Percentiles rank a stretch among this genome's conserved stretches.
phyloP scores from a whole-genome alignment of 352 stramenopile species.

The Peronospora farinosa region DNA sequence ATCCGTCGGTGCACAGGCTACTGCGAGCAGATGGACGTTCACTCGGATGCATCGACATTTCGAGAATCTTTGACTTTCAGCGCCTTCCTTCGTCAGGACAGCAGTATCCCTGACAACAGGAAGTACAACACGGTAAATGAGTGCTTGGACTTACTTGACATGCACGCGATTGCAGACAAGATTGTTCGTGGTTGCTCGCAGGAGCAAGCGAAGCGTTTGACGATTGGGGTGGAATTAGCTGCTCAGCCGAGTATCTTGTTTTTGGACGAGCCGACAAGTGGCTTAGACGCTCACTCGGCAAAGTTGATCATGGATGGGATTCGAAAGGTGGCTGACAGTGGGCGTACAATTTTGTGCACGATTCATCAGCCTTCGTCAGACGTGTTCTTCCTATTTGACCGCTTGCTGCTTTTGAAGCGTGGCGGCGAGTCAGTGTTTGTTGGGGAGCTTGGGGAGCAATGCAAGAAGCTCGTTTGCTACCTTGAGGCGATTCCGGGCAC shows the following conservation, averaged over 20 bases:
- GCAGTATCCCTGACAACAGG: background rate
- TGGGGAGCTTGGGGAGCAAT: conserved; percentile 38
- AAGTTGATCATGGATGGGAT: conserved; percentile 43
- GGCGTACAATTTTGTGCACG: conserved; percentile 66
- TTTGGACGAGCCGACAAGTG: conserved; percentile 4
- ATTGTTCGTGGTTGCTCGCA: conserved; percentile 1
- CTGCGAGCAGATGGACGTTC: conserved; percentile 36
- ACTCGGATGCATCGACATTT: conserved; percentile 17
- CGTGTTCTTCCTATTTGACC: conserved; percentile 83
- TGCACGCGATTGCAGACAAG: conserved; percentile 1
- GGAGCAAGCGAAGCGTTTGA: conserved; percentile 4
- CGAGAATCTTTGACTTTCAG: conserved; percentile 82
- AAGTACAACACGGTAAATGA: conserved; percentile 4
- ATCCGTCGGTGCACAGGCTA: conserved; percentile 18
- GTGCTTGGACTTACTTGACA: background rate
- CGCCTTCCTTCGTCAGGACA: conserved; percentile 50
- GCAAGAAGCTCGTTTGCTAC: conserved; percentile 25
- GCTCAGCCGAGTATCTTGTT: conserved; percentile 4
- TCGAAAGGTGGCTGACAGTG: conserved; percentile 68
- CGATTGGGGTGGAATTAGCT: conserved; percentile 1
- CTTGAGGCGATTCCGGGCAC: conserved; percentile 26
- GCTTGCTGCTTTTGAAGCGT: conserved; percentile 35
- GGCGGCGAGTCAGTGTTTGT: conserved; percentile 46
- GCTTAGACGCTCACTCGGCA: conserved; percentile 1
- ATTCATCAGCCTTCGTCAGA: conserved; percentile 69